Evolutionary conservation across 352 stramenopile genomes (phyloP).

Genomic region (Phytophthora europaea): DNA sequence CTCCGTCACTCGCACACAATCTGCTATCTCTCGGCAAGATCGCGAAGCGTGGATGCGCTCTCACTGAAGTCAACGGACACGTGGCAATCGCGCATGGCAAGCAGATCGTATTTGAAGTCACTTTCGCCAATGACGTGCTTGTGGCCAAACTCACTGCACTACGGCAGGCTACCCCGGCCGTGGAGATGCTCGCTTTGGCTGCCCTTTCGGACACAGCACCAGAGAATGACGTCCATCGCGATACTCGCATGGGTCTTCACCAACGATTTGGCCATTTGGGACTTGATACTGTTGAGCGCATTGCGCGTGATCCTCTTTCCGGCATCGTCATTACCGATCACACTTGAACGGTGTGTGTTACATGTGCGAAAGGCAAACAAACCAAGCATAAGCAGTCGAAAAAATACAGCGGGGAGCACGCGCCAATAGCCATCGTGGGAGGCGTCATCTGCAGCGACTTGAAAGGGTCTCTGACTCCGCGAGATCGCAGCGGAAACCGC

Average conservation of each 20-base stretch:
- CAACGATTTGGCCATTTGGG: background rate
- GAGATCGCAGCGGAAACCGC: background rate
- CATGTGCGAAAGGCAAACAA: background rate
- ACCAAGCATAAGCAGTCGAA: background rate
- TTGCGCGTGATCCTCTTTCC: background rate
- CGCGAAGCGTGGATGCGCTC: background rate
- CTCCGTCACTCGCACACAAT: background rate
- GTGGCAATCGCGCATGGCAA: background rate
- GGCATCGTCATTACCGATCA: background rate
- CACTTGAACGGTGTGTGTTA: background rate
- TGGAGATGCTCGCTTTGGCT: too few species aligned
- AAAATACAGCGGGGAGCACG: background rate
- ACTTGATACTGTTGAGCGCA: background rate
- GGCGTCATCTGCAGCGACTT: background rate
- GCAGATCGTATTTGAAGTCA: too few species aligned
- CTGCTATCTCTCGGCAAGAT: background rate
- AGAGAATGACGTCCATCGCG: background rate
- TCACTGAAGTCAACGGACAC: background rate
- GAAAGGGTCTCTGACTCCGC: background rate
- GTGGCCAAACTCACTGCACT: background rate
- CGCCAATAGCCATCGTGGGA: background rate
- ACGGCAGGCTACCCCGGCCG: too few species aligned
- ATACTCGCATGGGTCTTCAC: background rate
- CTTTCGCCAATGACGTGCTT: background rate
- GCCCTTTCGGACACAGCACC: too few species aligned